phyloP scores from a whole-genome alignment of 768 basidiomycete genomes.

The Phlegmacium glaucopus region DNA sequence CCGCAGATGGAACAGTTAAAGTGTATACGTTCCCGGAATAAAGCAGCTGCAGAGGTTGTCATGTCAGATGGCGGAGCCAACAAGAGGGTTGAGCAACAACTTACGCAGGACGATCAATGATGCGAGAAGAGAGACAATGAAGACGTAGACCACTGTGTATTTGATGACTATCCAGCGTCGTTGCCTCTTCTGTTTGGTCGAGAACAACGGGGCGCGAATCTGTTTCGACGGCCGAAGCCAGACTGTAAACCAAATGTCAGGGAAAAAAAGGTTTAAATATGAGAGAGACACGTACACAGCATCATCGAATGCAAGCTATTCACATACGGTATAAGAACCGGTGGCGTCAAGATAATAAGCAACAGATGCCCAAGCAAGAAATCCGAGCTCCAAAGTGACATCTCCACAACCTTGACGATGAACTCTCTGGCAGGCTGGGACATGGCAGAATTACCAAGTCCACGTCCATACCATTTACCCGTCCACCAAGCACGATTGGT shows the following conservation, averaged over 20 bases:
- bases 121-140: constrained; percentile 73
- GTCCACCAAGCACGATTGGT: constrained; percentile 99
- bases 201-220: constrained; percentile 90
- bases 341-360: constrained; percentile 82
- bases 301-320: constrained; percentile 92
- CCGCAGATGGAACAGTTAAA: constrained; percentile 82
- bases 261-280: neutral
- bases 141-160: constrained; percentile 78
- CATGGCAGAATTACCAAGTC: constrained; percentile 86
- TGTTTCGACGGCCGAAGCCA: constrained; percentile 96
- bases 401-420: constrained; percentile 97
- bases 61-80: constrained; percentile 12
- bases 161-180: constrained; percentile 91
- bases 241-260: constrained; percentile 42
- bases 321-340: constrained; percentile 80
- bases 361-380: constrained; percentile 85
- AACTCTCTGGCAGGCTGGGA: constrained; percentile 97
- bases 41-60: constrained; percentile 45
- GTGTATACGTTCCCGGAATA: constrained; percentile 79
- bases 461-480: constrained; percentile 95
- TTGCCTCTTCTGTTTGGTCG: constrained; percentile 89
- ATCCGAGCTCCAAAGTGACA: constrained; percentile 96
- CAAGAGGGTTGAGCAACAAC: constrained; percentile 26
- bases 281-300: constrained; percentile 64
- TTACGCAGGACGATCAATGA: constrained; percentile 81